phyloP scores from a whole-genome alignment of 352 stramenopile species.

The Phytophthora syringae region DNA sequence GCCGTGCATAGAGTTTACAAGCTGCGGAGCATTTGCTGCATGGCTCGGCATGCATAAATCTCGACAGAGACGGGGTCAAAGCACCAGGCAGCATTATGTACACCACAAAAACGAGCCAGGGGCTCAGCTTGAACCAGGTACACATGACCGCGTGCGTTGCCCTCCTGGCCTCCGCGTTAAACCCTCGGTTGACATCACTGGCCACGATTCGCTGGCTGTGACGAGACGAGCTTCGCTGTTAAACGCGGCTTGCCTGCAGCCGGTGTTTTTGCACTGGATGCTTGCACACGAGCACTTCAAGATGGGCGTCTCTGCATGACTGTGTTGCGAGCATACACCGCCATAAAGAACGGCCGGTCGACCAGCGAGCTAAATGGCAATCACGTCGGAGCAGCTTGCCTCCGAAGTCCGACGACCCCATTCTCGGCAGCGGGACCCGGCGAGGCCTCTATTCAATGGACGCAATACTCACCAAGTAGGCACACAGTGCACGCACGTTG shows the following conservation, averaged over 20 bases:
- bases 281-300: conserved; percentile 18
- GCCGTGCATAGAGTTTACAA: conserved; percentile 33
- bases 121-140: not conserved
- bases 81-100: conserved; percentile 17
- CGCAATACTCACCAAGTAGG: conserved; percentile 3
- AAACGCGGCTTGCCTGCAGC: not conserved
- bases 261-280: conserved; percentile 5
- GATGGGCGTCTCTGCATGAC: not conserved
- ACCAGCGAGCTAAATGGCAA: not conserved
- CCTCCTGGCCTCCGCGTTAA: too few species aligned
- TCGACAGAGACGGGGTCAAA: not conserved
- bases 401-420: not conserved
- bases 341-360: conserved; percentile 1
- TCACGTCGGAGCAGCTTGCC: not conserved
- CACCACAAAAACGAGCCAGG: conserved; percentile 24
- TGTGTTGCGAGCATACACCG: not conserved
- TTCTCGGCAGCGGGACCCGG: not conserved
- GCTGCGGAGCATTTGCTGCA: conserved; percentile 22
- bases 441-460: not conserved
- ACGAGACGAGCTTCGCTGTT: not conserved
- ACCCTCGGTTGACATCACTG: not conserved
- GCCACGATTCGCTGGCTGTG: not conserved
- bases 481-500: conserved; percentile 7
- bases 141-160: too few species aligned
- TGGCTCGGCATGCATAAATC: conserved; percentile 25